Conservation (phyloP, 2,329 filamentous ascomycete genomes). For the Arthrobotrys sphaeroides region DNA sequence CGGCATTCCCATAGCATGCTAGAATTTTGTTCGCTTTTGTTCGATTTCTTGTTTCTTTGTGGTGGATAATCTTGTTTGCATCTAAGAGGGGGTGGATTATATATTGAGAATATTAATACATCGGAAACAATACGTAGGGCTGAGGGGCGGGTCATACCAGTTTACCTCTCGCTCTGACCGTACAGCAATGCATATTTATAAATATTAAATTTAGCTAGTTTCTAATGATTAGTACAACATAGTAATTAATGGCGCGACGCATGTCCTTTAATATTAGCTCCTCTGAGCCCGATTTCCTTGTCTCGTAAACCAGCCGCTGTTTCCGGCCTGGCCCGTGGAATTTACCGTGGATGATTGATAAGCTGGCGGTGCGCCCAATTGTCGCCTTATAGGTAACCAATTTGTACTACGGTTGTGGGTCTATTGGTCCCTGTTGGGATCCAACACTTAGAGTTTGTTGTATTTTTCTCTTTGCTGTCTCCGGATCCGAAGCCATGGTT, state of each 20-base stretch:
- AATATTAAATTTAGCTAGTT: no score
- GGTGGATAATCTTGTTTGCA: background rate
- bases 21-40: slow-evolving; percentile 23
- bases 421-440: no score
- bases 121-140: background rate
- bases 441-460: background rate
- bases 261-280: background rate
- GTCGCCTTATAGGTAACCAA: background rate
- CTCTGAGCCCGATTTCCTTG: no score
- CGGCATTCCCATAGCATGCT: slow-evolving; percentile 19
- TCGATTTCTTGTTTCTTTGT: background rate
- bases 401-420: no score
- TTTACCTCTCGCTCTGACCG: background rate
- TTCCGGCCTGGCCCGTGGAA: background rate
- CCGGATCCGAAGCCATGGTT: no score
- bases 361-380: background rate
- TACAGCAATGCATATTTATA: background rate
- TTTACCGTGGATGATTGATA: background rate
- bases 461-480: background rate
- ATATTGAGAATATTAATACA: background rate
- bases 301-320: no score
- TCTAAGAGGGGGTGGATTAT: background rate
- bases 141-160: slow-evolving; percentile 1
- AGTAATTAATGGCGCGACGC: background rate
- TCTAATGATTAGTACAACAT: slow-evolving; percentile 12